Base-by-base conservation (phyloP, 331 rosid species). In the Phaseolus coccineus region DNA sequence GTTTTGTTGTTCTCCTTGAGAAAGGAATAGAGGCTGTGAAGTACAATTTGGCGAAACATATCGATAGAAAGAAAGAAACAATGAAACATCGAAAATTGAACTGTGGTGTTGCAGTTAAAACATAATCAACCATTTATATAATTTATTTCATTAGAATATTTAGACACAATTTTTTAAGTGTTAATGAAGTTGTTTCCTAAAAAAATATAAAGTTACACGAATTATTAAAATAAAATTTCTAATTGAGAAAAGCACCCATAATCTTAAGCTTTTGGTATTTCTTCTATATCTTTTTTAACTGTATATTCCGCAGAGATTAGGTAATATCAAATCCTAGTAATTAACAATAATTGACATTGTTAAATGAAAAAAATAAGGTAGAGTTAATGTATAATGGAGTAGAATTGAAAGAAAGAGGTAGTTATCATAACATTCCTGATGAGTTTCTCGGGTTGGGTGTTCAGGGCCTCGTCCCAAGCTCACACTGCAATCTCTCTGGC, bases 371-470 rank as follows among this genome's bases (percentile, higher is more conserved):
- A 19, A 53, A 53, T 6, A 19, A 22, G 61, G 61, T 19, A 35
- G 39, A 35, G 39, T 4, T 35, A 35, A 35, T 35, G 7, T 4
- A 35, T 35, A 35, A 35, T 5, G 39, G 6, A 19, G 39, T 33
- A 33, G 39, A 6, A 33, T 33, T 33, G 39, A 35, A 35, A 35
- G 39, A 33, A 4, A 33, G 6, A 63, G n/a, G 46, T 8, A 5
- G 1, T 30, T 86, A 92, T 97, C 97, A 91, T 89, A 61, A 94
- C 85, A 71, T 94, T 94, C 98, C 98, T 92, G 33, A 82, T 89
- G 73, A 94, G 97, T 80, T 94, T 91, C 84, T 94, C 91, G 0
- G 97, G 98, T 15, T 94, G 98, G 40, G 97, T 94, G 77, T 92
- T 92, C 69, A 63, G 93, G 61, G 97, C 82, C 76, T 91, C 89